Percentiles rank a stretch among this genome's conserved stretches.
These are phyloP conservation scores for Colletotrichum sp. DNA, from an alignment of 2,329 filamentous ascomycete genomes.

Conservation along the genomic window DNA sequence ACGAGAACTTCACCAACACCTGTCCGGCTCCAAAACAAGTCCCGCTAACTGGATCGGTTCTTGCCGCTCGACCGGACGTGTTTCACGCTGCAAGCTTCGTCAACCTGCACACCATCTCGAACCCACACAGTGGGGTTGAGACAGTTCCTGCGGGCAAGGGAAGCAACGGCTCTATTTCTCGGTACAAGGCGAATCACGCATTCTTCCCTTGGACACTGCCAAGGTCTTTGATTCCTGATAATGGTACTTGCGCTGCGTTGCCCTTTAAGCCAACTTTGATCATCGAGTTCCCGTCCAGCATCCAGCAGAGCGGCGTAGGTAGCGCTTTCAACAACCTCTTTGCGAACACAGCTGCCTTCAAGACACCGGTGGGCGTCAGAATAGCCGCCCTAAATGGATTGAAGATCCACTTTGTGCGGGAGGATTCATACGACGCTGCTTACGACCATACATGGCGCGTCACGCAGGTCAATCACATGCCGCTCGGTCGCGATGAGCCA, in stretches of 20 bases:
- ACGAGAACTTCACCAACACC: constrained; percentile 56
- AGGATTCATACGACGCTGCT: constrained; percentile 48
- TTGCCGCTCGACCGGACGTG: constrained; percentile 78
- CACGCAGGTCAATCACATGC: constrained; percentile 79
- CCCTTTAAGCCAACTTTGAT: constrained; percentile 72
- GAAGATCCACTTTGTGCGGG: constrained; percentile 70
- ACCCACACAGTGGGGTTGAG: constrained; percentile 55
- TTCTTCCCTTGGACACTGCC: constrained; percentile 96
- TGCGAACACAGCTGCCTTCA: constrained; percentile 30
- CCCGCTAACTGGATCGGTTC: constrained; percentile 77
- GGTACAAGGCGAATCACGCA: constrained; percentile 73
- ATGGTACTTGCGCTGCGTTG: constrained; percentile 80
- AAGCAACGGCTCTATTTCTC: constrained; percentile 34
- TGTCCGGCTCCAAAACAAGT: constrained; percentile 69
- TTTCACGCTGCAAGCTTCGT: constrained; percentile 90
- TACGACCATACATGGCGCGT: constrained; percentile 67
- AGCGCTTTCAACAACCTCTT: constrained; percentile 50
- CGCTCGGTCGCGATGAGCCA: constrained; percentile 86
- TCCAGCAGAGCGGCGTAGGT: constrained; percentile 35
- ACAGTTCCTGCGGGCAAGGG: constrained; percentile 44
- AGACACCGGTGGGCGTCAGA: constrained; percentile 28
- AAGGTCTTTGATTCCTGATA: constrained; percentile 70
- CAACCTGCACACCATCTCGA: constrained; percentile 78
- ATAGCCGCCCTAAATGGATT: constrained; percentile 56
- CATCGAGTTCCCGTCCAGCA: constrained; percentile 64